A percentile compares a stretch with the other conserved stretches of the same genome.
Evolutionary conservation across 2,329 filamentous ascomycete species (phyloP).

Genomic region (Fonsecaea pedrosoi): DNA sequence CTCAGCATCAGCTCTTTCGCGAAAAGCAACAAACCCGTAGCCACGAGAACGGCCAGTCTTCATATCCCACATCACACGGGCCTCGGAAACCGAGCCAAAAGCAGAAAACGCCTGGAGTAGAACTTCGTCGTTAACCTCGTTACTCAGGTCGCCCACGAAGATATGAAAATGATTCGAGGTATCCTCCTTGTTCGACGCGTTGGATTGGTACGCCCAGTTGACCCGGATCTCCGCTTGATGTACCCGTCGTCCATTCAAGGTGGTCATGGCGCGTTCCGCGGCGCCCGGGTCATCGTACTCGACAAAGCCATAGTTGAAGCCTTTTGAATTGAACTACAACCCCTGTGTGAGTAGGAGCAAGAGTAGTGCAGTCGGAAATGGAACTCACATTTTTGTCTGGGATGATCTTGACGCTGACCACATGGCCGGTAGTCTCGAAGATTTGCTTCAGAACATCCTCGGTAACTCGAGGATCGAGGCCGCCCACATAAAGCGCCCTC

Average conservation of each 20-base stretch:
- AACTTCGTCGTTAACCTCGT: slow-evolving; percentile 98
- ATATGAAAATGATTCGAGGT: slow-evolving; percentile 99
- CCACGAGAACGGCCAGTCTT: slow-evolving; percentile 97
- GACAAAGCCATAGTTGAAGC: slow-evolving; percentile 98
- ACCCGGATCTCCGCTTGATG: slow-evolving; percentile 98
- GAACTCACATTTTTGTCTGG: slow-evolving; percentile 95
- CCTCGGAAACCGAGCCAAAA: slow-evolving; percentile 94
- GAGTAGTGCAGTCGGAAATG: neutral
- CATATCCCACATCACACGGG: slow-evolving; percentile 99
- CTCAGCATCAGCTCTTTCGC: slow-evolving; percentile 90
- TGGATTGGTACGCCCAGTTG: slow-evolving; percentile 99
- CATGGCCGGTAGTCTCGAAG: slow-evolving; percentile 97
- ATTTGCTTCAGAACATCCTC: slow-evolving; percentile 97
- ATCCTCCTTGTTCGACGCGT: slow-evolving; percentile 91
- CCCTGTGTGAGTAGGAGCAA: neutral
- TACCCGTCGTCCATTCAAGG: slow-evolving; percentile 90
- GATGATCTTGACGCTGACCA: slow-evolving; percentile 99
- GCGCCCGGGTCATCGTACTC: slow-evolving; percentile 98
- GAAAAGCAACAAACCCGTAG: slow-evolving; percentile 97
- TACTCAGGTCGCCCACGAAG: slow-evolving; percentile 96
- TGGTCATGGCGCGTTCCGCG: slow-evolving; percentile 96
- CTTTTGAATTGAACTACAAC: slow-evolving; percentile 74
- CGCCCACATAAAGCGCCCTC: slow-evolving; percentile 93
- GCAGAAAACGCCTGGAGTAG: slow-evolving; percentile 92
- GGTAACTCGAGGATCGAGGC: slow-evolving; percentile 90